Evolutionary conservation across 768 basidiomycete species (phyloP).

Genomic region (Albatrellus ellisii): DNA sequence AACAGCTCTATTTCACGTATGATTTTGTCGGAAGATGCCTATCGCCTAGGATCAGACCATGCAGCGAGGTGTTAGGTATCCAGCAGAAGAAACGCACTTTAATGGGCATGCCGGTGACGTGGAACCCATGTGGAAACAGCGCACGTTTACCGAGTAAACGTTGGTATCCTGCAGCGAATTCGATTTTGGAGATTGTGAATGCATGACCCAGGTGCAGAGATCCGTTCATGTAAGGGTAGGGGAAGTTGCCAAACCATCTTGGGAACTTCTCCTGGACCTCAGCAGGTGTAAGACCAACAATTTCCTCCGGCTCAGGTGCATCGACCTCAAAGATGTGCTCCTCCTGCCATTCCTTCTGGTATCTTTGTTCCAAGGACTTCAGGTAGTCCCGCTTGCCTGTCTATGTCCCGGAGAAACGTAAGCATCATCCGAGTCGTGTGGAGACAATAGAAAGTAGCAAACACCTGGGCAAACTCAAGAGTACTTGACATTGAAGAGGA

Average conservation of each 20-base stretch:
- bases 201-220: slow-evolving; percentile 94
- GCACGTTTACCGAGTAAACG: slow-evolving; percentile 90
- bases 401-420: slow-evolving; percentile 25
- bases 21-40: slow-evolving; percentile 97
- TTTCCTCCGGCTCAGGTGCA: slow-evolving; percentile 59
- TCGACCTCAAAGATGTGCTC: slow-evolving; percentile 75
- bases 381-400: slow-evolving; percentile 90
- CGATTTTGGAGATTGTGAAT: slow-evolving; percentile 96
- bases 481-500: slow-evolving; percentile 14
- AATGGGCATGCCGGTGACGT: slow-evolving; percentile 98
- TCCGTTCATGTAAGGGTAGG: slow-evolving; percentile 98
- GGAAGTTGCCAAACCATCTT: slow-evolving; percentile 97
- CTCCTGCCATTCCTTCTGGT: slow-evolving; percentile 70
- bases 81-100: slow-evolving; percentile 46
- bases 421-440: background rate
- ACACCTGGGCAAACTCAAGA: slow-evolving; percentile 22
- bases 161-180: slow-evolving; percentile 92
- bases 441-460: slow-evolving; percentile 1
- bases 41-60: background rate
- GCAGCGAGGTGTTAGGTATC: background rate
- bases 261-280: slow-evolving; percentile 69
- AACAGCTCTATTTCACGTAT: slow-evolving; percentile 96
- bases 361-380: slow-evolving; percentile 68
- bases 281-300: slow-evolving; percentile 44
- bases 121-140: slow-evolving; percentile 95